Conservation (phyloP, 176 grass and related monocot species). For the Metroxylon sagu region DNA sequence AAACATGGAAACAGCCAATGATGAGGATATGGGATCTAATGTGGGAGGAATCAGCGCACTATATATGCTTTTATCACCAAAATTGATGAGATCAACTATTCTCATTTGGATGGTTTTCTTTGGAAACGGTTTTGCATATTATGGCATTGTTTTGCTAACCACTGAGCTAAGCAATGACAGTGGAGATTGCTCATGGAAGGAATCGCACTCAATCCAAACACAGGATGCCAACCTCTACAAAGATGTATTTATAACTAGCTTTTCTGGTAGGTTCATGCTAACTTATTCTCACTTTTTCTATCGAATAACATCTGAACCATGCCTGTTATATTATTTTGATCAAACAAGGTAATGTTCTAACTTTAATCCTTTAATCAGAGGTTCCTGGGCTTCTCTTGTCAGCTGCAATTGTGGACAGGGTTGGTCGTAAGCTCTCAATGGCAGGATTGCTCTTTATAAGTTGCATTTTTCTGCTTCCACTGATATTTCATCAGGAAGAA, state of each 20-base stretch:
- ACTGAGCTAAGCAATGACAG: constrained; percentile 81
- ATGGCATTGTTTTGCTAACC: constrained; percentile 91
- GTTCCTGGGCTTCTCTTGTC: constrained; percentile 79
- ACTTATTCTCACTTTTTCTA: neutral
- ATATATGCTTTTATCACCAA: constrained; percentile 55
- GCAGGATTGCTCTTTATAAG: constrained; percentile 79
- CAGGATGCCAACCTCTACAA: constrained; percentile 64
- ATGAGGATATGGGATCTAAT: constrained; percentile 31
- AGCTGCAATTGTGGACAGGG: constrained; percentile 64
- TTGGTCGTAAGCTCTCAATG: constrained; percentile 87
- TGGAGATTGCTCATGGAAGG: constrained; percentile 51
- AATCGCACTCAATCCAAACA: constrained; percentile 36
- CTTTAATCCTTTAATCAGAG: constrained; percentile 48
- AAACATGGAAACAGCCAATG: constrained; percentile 11
- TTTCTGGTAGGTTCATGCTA: constrained; percentile 53
- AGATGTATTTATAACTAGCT: constrained; percentile 89
- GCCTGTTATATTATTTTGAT: no score
- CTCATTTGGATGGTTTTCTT: constrained; percentile 98
- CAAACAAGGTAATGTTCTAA: neutral
- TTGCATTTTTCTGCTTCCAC: constrained; percentile 65
- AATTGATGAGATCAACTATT: constrained; percentile 64
- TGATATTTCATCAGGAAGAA: constrained; percentile 63
- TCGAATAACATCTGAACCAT: no score
- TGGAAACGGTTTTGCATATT: constrained; percentile 91
- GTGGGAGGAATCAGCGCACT: constrained; percentile 49